Base-by-base conservation (phyloP, 2,329 filamentous ascomycete species). In the Hymenoscyphus infarciens region DNA sequence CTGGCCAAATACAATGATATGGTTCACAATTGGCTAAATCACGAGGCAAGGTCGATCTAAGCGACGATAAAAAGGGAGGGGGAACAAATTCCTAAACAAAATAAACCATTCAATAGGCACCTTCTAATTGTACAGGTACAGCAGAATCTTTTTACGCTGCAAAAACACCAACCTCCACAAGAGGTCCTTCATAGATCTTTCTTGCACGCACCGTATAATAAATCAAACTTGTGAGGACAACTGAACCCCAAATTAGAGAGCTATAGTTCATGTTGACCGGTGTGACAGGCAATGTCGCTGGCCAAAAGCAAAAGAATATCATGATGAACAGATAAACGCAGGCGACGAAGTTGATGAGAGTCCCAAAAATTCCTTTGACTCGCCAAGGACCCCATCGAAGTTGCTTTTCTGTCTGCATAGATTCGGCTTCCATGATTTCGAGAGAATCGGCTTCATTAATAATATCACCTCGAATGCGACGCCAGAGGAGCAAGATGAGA, bases 341-440 rank as follows among this genome's bases (percentile, higher is more conserved):
- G 11, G 19, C 56, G 27, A 58, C 19, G 22, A 49, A 29, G 27
- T 58, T 58, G 27, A 29, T 31, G 4, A 39, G 5, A 22, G 39
- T 42, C 13, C 56, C 56, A 2, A 58, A 29, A 5, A 58, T n/a
- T 15, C 56, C 35, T 27, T 58, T 58, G 19, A 58, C 19, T 45
- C 56, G n/a, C 56, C 56, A 58, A 16, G 56, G 56, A 11, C 56
- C 56, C 56, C 56, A 58, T 42, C 33, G 35, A 15, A 58, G 56
- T 39, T 58, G 35, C 19, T 57, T 38, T 38, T 38, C n/a, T 7
- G 55, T 19, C 19, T 57, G 39, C 22, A 39, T 29, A 16, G 25
- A 27, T 25, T 60, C 57, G 10, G 6, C 22, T 16, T 54, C 19
- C 16, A 15, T 6, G 27, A 27, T 29, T 7, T 39, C 25, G 19